Conservation (phyloP, 1,284 basidiomycete species). For the Phylloboletellus chloephorus region DNA sequence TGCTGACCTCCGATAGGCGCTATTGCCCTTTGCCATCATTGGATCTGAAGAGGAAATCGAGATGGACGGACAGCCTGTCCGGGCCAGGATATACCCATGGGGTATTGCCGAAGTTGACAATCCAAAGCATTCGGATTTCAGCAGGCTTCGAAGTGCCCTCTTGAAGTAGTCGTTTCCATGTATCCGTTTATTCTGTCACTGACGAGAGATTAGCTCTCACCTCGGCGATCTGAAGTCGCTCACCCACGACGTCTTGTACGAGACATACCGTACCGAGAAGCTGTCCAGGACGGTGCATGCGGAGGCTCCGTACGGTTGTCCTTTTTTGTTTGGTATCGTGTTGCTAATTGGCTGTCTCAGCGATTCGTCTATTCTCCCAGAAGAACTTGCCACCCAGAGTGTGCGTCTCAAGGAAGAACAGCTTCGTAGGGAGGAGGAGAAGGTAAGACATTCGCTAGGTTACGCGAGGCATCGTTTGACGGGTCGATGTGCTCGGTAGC, state of each 20-base stretch:
- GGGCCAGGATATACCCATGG: conserved; percentile 96
- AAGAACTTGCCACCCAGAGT: conserved; percentile 94
- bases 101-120: conserved; percentile 98
- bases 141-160: conserved; percentile 84
- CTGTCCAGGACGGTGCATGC: conserved; percentile 87
- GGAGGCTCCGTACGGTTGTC: conserved; percentile 64
- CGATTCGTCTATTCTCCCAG: conserved; percentile 86
- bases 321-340: conserved; percentile 1
- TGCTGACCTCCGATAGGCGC: conserved; percentile 43
- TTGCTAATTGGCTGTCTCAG: conserved; percentile 35
- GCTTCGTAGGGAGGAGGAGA: conserved; percentile 95
- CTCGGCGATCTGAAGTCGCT: conserved; percentile 91
- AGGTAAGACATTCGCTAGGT: conserved; percentile 42
- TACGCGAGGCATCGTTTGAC: conserved; percentile 4
- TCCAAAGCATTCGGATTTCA: conserved; percentile 97
- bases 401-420: conserved; percentile 99
- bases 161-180: conserved; percentile 58
- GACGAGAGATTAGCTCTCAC: conserved; percentile 67
- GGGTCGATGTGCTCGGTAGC: conserved; percentile 38
- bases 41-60: conserved; percentile 97
- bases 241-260: conserved; percentile 92
- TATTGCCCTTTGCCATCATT: conserved; percentile 96
- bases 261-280: conserved; percentile 98
- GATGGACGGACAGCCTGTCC: conserved; percentile 85
- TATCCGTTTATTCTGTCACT: conserved; percentile 7